phyloP scores from a whole-genome alignment of 73 alveolate genomes.

The Paramecium biaurelia region DNA sequence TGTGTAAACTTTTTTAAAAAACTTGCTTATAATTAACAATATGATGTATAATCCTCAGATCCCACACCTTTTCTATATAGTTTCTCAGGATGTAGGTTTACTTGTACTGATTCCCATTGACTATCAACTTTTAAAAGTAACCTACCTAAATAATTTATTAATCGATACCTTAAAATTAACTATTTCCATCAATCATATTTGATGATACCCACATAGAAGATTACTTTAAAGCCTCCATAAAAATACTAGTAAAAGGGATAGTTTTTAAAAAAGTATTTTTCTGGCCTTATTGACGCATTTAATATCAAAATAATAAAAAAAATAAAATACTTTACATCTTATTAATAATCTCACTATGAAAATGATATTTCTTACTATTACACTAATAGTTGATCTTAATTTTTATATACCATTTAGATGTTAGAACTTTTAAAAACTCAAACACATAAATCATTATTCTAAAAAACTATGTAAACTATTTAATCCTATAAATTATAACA shows the following conservation, averaged over 20 bases:
- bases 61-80: not conserved
- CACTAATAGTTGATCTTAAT: too few relatives aligned
- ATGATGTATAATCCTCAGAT: not conserved
- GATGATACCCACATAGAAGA: not conserved
- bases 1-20: slow-evolving; percentile 53
- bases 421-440: too few relatives aligned
- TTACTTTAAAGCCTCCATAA: not conserved
- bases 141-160: not conserved
- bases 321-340: too few relatives aligned
- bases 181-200: not conserved
- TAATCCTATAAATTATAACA: too few relatives aligned
- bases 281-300: not conserved
- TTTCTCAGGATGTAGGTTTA: slow-evolving; percentile 22
- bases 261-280: not conserved
- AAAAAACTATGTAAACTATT: too few relatives aligned
- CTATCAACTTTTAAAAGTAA: not conserved
- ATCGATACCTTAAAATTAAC: not conserved
- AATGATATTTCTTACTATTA: too few relatives aligned
- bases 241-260: not conserved
- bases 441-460: too few relatives aligned
- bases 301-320: not conserved
- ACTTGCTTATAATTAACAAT: slow-evolving; percentile 50
- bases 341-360: too few relatives aligned
- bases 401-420: not conserved
- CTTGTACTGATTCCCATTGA: not conserved